Conservation (phyloP, 2,329 filamentous ascomycete genomes). For the Blastomyces gilchristii region DNA sequence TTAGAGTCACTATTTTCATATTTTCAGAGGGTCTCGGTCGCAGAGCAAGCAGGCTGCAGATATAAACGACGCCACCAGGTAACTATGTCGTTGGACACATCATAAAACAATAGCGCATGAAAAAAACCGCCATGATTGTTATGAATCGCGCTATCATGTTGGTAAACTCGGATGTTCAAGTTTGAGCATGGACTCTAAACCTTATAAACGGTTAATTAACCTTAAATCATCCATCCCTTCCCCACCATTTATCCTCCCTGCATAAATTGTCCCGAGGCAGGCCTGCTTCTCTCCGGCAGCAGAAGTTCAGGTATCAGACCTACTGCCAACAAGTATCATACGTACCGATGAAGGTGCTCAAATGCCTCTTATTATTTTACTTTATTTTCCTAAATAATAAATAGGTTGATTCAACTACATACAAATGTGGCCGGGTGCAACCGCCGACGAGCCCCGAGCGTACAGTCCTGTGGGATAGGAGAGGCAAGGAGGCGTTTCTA, state of each 20-base stretch:
- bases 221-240: background rate
- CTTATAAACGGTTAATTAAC: slow-evolving; percentile 6
- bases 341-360: too few relatives aligned
- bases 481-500: background rate
- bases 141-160: too few relatives aligned
- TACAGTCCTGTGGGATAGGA: background rate
- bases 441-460: background rate
- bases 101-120: background rate
- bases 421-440: background rate
- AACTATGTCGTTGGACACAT: background rate
- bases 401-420: background rate
- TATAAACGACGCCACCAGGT: background rate
- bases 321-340: too few relatives aligned
- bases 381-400: background rate
- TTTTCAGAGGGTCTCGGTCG: background rate
- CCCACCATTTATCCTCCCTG: background rate
- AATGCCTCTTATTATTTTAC: background rate
- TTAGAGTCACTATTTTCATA: background rate
- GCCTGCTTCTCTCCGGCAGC: background rate
- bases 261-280: background rate
- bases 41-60: background rate
- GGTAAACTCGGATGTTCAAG: background rate
- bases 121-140: too few relatives aligned
- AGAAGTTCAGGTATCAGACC: too few relatives aligned
- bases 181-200: background rate